Evolutionary conservation across 331 rosid species (phyloP), one percentile per base, ranked within the genome.

Genomic region (Quercus phellos): DNA sequence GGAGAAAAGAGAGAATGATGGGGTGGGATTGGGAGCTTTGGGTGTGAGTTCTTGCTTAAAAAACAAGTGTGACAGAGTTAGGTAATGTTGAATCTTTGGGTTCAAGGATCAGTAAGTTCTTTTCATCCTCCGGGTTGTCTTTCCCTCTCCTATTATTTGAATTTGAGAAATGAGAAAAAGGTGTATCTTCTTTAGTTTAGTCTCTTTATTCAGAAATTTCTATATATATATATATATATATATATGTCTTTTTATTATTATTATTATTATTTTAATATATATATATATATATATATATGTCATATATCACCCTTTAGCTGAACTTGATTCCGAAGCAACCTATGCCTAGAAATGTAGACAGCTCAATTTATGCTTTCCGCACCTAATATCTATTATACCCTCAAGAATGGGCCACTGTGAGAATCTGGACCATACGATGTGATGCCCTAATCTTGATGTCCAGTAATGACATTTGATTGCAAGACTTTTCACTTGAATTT

Each of bases 31-130:
- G 89, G 80, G 72, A 80, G 89, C 81, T 86, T 86, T 87, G 87
- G 93, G 84, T 88, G 79, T 83, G 84, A 77, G 87, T 80, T 86
- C 51, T 95, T 91, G 97, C 98, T 93, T 95, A 74, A 86, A 95
- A 85, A 97, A 91, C 91, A 95, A 95, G 98, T 77, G 83, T 87
- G 83, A 35, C 86, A 79, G 90, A 77, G 85, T 87, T 87, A 87
- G 97, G 94, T 91, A 83, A 74, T 89, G 88, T 55, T 77, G 59
- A 89, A 84, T 79, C 98, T 95, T 95, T 85, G 84, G 78, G 82
- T 90, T 87, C 90, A 95, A 91, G 99, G 84, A 90, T 94, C 91
- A 70, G 75, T 63, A 67, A 27, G 71, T 61, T 70, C 69, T 77
- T 83, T 78, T 82, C 71, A 79, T 71, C 76, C 84, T 86, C 75